These are phyloP conservation scores for Neoboletus magnificus DNA, from an alignment of 768 basidiomycete species.

Conservation along the genomic window DNA sequence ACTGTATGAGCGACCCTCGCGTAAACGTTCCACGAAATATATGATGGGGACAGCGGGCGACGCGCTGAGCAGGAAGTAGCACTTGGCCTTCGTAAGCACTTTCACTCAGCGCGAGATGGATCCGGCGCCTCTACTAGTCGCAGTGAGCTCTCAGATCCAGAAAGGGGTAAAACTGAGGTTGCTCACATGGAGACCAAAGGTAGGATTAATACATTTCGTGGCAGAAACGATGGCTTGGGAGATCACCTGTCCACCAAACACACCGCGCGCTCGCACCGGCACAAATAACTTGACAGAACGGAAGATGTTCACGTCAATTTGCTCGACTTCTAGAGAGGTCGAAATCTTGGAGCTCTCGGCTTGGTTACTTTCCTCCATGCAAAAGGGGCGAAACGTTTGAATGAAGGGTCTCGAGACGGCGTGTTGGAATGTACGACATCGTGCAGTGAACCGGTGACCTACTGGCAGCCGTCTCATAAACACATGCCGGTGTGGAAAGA, in stretches of 20 bases:
- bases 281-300: slow-evolving; percentile 71
- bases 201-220: slow-evolving; percentile 65
- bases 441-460: neutral
- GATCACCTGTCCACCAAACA: slow-evolving; percentile 89
- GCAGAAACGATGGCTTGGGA: slow-evolving; percentile 83
- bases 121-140: slow-evolving; percentile 44
- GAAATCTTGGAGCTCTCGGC: slow-evolving; percentile 68
- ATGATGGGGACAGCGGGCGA: slow-evolving; percentile 71
- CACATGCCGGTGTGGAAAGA: neutral
- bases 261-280: slow-evolving; percentile 63
- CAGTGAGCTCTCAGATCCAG: neutral
- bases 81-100: slow-evolving; percentile 41
- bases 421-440: neutral
- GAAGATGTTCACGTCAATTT: slow-evolving; percentile 72
- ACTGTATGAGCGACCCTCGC: slow-evolving; percentile 71
- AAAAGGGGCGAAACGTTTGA: neutral
- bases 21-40: slow-evolving; percentile 73
- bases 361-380: slow-evolving; percentile 43
- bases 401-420: neutral
- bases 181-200: slow-evolving; percentile 70
- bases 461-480: neutral
- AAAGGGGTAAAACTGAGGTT: neutral
- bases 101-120: neutral
- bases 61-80: slow-evolving; percentile 77
- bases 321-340: slow-evolving; percentile 73